Conservation (phyloP, 192 early-diverging fungal genomes). For the Phycomyces nitens region DNA sequence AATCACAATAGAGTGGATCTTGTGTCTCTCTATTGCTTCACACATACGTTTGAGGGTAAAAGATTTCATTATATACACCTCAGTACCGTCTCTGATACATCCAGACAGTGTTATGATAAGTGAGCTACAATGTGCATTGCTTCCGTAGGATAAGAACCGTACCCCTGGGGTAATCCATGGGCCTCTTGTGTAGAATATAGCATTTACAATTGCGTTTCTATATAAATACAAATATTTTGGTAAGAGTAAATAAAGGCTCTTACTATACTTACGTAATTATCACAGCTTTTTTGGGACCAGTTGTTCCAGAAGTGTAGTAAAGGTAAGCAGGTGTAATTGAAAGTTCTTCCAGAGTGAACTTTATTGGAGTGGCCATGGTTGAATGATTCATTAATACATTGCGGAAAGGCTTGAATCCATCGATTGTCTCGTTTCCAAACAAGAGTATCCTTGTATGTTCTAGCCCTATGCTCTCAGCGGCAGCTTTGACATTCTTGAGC, state of each 20-base stretch:
- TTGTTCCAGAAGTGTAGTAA: conserved; percentile 38
- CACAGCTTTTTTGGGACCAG: neutral
- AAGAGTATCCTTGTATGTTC: conserved; percentile 34
- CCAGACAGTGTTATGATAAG: too few relatives aligned
- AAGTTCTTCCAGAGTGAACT: conserved; percentile 22
- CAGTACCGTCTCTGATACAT: too few relatives aligned
- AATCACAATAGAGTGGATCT: conserved; percentile 70
- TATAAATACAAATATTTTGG: neutral
- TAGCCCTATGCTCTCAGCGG: conserved; percentile 30
- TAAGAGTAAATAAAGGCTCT: neutral
- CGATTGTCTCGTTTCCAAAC: conserved; percentile 34
- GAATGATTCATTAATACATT: conserved; percentile 9
- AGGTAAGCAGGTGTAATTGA: conserved; percentile 24
- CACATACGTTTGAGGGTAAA: conserved; percentile 59
- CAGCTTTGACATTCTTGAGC: conserved; percentile 36
- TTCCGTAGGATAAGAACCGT: too few relatives aligned
- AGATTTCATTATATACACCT: conserved; percentile 53
- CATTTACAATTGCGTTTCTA: too few relatives aligned
- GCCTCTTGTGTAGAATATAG: too few relatives aligned
- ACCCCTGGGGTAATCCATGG: too few relatives aligned
- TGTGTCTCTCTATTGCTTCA: conserved; percentile 67
- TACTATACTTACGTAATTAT: neutral
- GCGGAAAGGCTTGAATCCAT: conserved; percentile 30
- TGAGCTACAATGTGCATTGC: too few relatives aligned
- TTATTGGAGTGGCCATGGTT: conserved; percentile 13